Percentiles rank a stretch among this genome's conserved stretches.
Evolutionary conservation across 73 alveolate species (phyloP).

Genomic region (Paramecium bursaria): DNA sequence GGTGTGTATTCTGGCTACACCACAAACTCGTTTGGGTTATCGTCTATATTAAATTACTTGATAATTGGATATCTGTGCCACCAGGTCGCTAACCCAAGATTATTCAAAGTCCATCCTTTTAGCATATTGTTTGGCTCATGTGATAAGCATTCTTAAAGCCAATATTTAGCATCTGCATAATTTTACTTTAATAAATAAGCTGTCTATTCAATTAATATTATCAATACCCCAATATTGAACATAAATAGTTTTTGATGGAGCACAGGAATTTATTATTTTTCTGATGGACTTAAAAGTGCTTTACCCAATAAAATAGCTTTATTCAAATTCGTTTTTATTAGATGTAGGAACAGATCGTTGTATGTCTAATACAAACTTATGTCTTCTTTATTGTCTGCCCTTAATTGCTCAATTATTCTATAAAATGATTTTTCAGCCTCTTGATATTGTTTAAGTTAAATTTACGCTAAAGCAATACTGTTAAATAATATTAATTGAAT

Average conservation of each 20-base stretch:
- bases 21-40: slow-evolving; percentile 16
- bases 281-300: slow-evolving; percentile 59
- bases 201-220: slow-evolving; percentile 32
- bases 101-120: slow-evolving; percentile 68
- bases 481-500: background rate
- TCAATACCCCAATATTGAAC: slow-evolving; percentile 58
- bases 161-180: slow-evolving; percentile 61
- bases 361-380: slow-evolving; percentile 38
- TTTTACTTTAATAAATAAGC: slow-evolving; percentile 65
- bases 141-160: slow-evolving; percentile 55
- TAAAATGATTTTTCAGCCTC: slow-evolving; percentile 61
- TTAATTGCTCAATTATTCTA: slow-evolving; percentile 44
- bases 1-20: slow-evolving; percentile 5
- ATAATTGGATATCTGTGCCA: slow-evolving; percentile 66
- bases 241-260: slow-evolving; percentile 42
- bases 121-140: slow-evolving; percentile 51
- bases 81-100: slow-evolving; percentile 67
- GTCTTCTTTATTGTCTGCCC: slow-evolving; percentile 16
- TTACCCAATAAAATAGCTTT: slow-evolving; percentile 68
- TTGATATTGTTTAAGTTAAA: slow-evolving; percentile 60
- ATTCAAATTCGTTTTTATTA: slow-evolving; percentile 49
- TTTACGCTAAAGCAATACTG: slow-evolving; percentile 31
- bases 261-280: slow-evolving; percentile 50
- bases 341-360: slow-evolving; percentile 52
- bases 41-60: slow-evolving; percentile 45